Conservation (phyloP, 345 rosid species). For the Salix suchowensis region DNA sequence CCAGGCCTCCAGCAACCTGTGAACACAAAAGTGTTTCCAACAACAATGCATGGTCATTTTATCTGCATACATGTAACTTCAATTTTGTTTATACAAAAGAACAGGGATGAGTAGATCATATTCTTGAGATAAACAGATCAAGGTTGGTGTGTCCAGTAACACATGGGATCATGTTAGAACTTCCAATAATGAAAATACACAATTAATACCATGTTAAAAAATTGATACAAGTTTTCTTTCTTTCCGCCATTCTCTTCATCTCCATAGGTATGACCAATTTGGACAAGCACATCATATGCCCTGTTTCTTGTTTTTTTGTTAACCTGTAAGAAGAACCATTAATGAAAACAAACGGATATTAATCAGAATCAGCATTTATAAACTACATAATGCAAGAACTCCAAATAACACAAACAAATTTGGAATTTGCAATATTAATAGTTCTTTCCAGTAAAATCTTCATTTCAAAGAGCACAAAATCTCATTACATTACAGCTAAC, state of each 20-base stretch:
- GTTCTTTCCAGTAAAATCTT: not conserved
- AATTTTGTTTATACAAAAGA: too few species aligned
- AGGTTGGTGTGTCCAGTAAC: not conserved
- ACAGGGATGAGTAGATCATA: not conserved
- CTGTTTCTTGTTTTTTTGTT: conserved; percentile 90
- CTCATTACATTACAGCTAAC: not conserved
- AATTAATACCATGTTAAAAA: conserved; percentile 68
- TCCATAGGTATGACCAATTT: conserved; percentile 86
- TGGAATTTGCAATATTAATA: not conserved
- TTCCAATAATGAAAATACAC: not conserved
- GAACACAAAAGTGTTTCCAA: conserved; percentile 3
- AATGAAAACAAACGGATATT: not conserved
- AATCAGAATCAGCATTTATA: not conserved
- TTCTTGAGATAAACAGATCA: not conserved
- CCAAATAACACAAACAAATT: not conserved
- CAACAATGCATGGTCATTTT: not conserved
- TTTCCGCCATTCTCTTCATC: conserved; percentile 84
- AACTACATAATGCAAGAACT: not conserved
- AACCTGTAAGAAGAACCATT: conserved; percentile 42
- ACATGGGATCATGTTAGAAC: not conserved
- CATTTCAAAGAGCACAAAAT: not conserved
- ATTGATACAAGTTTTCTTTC: conserved; percentile 61
- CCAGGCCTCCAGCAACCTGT: conserved; percentile 93
- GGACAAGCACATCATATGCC: conserved; percentile 89
- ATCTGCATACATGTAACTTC: not conserved